Base-by-base conservation (phyloP, 495 filamentous ascomycete genomes). In the Terfezia claveryi region DNA sequence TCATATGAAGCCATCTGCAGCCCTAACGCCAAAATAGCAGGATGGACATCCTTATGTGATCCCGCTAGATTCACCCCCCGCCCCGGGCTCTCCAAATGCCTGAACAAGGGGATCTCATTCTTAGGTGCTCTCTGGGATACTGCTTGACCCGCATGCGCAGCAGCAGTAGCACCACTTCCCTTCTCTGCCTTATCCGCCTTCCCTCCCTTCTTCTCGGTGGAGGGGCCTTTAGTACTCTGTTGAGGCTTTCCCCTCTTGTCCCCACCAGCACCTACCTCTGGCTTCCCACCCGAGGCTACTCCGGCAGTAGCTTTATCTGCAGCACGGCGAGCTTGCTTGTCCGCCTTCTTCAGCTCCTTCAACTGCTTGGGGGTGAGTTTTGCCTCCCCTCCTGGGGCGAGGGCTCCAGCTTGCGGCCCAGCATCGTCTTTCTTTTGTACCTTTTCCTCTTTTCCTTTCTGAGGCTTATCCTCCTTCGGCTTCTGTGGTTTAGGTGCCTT, bases 1-100 rank as follows among this genome's bases (percentile, higher is more conserved):
- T 79, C 75, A 69, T 94, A 94, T 54, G 80, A 83, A 59, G 83
- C 81, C 74, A 95, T 85, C 68, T 96, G 85, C 61, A 94, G 74
- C 2, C 89, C 91, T 23, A 95, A 69, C 0, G 84, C 79, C 56
- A 94, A 68, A 9, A 96, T 80, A 0, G 86, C 80, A 2, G 87
- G 87, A 64, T 98, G 87, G 17, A 98, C 82, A 62, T 95, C 88
- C 64, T 89, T 91, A 36, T 79, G 75, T 11, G 82, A 85, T 23
- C 82, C 83, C 2, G 80, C 79, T 36, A 87, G 71, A 8, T 78
- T 80, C 73, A 59, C 82, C 78, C 38, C 83, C 76, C 56, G 84
- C 85, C 61, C 91, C 77, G 37, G 78, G 65, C 87, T 87, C 54
- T 78, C 77, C 59, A 85, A 79, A 55, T 73, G 70, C 58, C 73